Conservation (phyloP, 345 rosid genomes). For the Euphorbia lathyris region DNA sequence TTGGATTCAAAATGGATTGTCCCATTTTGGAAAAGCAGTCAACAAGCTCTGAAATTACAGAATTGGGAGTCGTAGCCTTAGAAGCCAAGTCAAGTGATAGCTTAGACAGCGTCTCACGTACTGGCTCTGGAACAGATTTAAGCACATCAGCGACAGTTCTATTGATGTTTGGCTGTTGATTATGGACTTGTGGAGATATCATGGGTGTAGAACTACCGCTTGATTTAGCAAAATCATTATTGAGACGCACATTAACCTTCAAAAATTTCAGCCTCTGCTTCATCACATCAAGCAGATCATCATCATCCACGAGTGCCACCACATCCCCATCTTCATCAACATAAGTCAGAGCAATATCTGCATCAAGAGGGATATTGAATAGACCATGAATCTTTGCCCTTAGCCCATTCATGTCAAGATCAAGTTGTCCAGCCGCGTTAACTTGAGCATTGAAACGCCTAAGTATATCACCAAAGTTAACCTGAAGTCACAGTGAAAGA, state of each 20-base stretch:
- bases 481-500: constrained; percentile 42
- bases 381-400: constrained; percentile 60
- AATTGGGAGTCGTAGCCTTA: constrained; percentile 46
- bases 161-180: constrained; percentile 37
- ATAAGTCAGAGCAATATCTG: constrained; percentile 61
- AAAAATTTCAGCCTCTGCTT: constrained; percentile 72
- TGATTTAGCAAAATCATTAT: constrained; percentile 38
- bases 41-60: constrained; percentile 35
- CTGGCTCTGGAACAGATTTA: constrained; percentile 60
- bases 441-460: constrained; percentile 72
- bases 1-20: constrained; percentile 22
- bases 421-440: constrained; percentile 52
- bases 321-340: constrained; percentile 88
- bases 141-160: constrained; percentile 47
- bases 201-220: constrained; percentile 54
- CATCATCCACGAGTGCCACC: constrained; percentile 71
- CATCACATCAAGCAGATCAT: constrained; percentile 66
- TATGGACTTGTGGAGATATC: constrained; percentile 40
- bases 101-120: constrained; percentile 48
- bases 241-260: constrained; percentile 51
- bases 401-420: constrained; percentile 57
- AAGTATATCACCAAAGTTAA: constrained; percentile 61
- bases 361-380: constrained; percentile 50
- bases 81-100: constrained; percentile 54
- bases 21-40: constrained; percentile 44